A percentile compares a stretch with the other conserved stretches of the same genome.
Conservation (phyloP, 257 asterid species). For the Salvia rosmarinus region DNA sequence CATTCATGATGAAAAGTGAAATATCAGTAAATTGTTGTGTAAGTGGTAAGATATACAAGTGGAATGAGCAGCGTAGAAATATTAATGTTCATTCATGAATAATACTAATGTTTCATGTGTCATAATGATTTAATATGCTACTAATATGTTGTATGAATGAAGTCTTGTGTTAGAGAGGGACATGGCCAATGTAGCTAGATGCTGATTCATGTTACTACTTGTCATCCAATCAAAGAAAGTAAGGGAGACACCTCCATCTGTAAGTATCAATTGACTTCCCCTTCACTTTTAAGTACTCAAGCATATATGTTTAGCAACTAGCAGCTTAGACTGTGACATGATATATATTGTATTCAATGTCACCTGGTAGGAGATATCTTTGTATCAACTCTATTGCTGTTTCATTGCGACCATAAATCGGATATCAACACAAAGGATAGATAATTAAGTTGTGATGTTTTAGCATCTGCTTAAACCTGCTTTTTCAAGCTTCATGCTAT, state of each 20-base stretch:
- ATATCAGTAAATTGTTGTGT: neutral
- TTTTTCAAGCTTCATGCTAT: no score
- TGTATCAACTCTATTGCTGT: no score
- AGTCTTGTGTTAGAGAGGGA: conserved; percentile 5
- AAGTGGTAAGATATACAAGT: conserved; percentile 10
- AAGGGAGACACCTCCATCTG: neutral
- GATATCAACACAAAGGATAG: no score
- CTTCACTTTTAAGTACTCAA: neutral
- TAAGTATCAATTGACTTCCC: neutral
- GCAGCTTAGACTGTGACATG: no score
- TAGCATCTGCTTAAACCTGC: no score
- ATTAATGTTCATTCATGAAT: neutral
- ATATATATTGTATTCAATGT: no score
- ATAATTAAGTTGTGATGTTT: no score
- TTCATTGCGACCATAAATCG: no score
- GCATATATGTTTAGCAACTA: neutral
- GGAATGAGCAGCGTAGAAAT: conserved; percentile 14
- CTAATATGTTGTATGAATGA: neutral
- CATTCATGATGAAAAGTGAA: neutral
- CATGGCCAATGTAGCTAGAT: neutral
- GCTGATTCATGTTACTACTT: neutral
- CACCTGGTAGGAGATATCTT: neutral
- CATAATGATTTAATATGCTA: neutral
- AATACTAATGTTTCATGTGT: neutral
- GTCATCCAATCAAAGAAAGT: neutral